phyloP scores from a whole-genome alignment of 768 basidiomycete species.

The Boletellus ananas region DNA sequence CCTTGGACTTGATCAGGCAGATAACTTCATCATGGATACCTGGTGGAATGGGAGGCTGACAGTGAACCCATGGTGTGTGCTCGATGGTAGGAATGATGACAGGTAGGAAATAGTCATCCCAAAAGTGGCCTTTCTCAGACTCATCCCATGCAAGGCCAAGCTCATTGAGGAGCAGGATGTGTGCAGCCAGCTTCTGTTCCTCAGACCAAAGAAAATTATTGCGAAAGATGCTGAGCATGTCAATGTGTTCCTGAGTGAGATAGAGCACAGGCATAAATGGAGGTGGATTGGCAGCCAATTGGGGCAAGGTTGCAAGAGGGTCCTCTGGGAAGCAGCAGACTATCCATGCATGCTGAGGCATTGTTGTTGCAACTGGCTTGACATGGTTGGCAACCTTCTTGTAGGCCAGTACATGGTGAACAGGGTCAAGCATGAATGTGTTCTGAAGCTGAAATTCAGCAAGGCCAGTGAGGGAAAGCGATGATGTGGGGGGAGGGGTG shows the following conservation, averaged over 20 bases:
- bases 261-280: not conserved
- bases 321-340: slow-evolving; percentile 30
- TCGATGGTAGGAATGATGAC: slow-evolving; percentile 31
- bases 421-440: not conserved
- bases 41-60: slow-evolving; percentile 30
- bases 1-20: slow-evolving; percentile 33
- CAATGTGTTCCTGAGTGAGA: not conserved
- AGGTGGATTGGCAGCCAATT: not conserved
- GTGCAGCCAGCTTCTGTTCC: not conserved
- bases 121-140: slow-evolving; percentile 32
- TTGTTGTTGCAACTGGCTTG: slow-evolving; percentile 27
- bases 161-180: slow-evolving; percentile 32
- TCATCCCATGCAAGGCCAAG: slow-evolving; percentile 39
- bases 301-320: slow-evolving; percentile 29
- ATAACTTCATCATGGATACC: slow-evolving; percentile 23
- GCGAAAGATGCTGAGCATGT: fast-evolving
- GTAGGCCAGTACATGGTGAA: slow-evolving; percentile 16
- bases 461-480: not conserved
- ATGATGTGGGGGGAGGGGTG: not conserved
- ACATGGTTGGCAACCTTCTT: slow-evolving; percentile 32
- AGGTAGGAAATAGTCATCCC: slow-evolving; percentile 32
- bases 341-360: slow-evolving; percentile 34
- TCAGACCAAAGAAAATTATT: slow-evolving; percentile 4
- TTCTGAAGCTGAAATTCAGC: not conserved
- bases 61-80: slow-evolving; percentile 34